Conservation (phyloP, 2,329 filamentous ascomycete species). For the Aspergillus sp. region DNA sequence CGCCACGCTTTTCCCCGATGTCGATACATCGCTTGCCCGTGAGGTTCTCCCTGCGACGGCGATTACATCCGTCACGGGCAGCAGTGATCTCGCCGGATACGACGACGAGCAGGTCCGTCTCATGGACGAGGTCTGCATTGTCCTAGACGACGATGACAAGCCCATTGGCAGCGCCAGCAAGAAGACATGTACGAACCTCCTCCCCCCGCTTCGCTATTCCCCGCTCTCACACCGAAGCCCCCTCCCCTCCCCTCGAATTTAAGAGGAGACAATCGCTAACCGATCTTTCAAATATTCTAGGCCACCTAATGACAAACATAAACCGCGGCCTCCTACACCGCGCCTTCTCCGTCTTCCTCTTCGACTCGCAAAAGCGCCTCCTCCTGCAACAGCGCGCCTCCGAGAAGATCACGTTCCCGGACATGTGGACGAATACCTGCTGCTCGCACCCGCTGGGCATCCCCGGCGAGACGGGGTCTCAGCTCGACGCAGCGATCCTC, state of each 20-base stretch:
- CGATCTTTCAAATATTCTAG: conserved; percentile 49
- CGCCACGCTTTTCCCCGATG: conserved; percentile 84
- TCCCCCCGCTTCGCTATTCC: background rate
- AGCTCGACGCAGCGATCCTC: conserved; percentile 75
- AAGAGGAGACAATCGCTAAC: background rate
- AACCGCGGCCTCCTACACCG: conserved; percentile 93
- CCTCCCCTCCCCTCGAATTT: background rate
- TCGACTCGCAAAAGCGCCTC: conserved; percentile 89
- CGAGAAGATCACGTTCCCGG: conserved; percentile 98
- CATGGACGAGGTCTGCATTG: conserved; percentile 99
- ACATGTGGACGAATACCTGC: conserved; percentile 99
- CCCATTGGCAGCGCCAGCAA: conserved; percentile 97
- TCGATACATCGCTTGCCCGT: conserved; percentile 64
- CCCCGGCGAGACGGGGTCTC: conserved; percentile 85
- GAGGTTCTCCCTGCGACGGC: conserved; percentile 51
- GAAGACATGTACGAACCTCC: conserved; percentile 76
- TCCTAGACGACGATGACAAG: conserved; percentile 86
- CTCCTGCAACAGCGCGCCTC: conserved; percentile 92
- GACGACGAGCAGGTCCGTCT: conserved; percentile 96
- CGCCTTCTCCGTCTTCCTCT: conserved; percentile 97
- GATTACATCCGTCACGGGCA: conserved; percentile 41
- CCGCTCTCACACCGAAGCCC: background rate
- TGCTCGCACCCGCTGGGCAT: conserved; percentile 96
- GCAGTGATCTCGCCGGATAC: conserved; percentile 80
- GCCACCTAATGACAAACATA: conserved; percentile 99